Conservation (phyloP, 176 grass and related monocot genomes). For the Triticum timopheevii region DNA sequence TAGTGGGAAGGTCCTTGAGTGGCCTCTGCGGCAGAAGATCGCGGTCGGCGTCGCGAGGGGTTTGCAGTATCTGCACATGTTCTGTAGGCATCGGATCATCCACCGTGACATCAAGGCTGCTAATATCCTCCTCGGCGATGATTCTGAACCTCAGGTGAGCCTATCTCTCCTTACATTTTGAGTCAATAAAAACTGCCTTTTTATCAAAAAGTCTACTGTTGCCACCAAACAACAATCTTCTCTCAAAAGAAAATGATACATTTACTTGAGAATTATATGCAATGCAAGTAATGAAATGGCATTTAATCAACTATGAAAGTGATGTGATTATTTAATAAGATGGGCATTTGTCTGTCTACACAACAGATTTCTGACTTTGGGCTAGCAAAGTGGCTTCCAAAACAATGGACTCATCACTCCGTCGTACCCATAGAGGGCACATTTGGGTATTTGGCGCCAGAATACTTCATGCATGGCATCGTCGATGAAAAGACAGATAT, state of each 20-base stretch:
- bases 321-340: background rate
- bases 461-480: conserved; percentile 96
- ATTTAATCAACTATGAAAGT: background rate
- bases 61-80: conserved; percentile 89
- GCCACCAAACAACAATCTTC: too few species aligned
- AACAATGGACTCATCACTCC: conserved; percentile 94
- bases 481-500: conserved; percentile 90
- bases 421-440: conserved; percentile 94
- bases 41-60: conserved; percentile 78
- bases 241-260: too few species aligned
- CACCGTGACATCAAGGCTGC: conserved; percentile 93
- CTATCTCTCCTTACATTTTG: too few species aligned
- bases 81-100: conserved; percentile 82
- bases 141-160: conserved; percentile 82
- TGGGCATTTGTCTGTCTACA: background rate
- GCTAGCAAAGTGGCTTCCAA: conserved; percentile 96
- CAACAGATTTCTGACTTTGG: conserved; percentile 93
- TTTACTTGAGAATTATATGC: too few species aligned
- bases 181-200: too few species aligned
- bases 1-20: conserved; percentile 55
- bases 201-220: too few species aligned
- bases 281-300: background rate
- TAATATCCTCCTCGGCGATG: conserved; percentile 74
- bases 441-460: conserved; percentile 95
- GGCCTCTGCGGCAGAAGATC: conserved; percentile 77